These are phyloP conservation scores for Sporodiniella umbellata DNA, from an alignment of 371 early-diverging fungal genomes.

Conservation along the genomic window DNA sequence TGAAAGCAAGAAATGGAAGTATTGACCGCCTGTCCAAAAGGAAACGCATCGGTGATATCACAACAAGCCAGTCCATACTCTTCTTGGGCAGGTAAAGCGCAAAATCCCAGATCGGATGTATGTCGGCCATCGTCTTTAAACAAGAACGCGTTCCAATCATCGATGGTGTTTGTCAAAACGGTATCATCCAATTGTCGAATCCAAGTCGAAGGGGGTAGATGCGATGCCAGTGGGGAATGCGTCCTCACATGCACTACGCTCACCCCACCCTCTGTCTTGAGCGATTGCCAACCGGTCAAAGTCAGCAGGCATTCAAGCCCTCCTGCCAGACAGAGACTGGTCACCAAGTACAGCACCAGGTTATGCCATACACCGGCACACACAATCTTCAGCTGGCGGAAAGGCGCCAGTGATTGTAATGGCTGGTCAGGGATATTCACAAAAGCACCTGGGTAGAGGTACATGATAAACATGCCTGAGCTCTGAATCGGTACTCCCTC, in stretches of 20 bases:
- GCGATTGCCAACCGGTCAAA: slow-evolving; percentile 50
- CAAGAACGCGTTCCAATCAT: slow-evolving; percentile 50
- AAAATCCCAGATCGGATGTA: slow-evolving; percentile 32
- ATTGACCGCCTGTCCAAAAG: slow-evolving; percentile 53
- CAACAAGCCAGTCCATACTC: slow-evolving; percentile 43
- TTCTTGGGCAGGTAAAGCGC: slow-evolving; percentile 20
- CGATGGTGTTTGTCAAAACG: slow-evolving; percentile 35
- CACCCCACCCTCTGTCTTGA: slow-evolving; percentile 54
- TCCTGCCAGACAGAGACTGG: slow-evolving; percentile 48
- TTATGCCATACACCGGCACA: slow-evolving; percentile 91
- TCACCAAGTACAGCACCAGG: slow-evolving; percentile 48
- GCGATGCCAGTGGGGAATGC: slow-evolving; percentile 50
- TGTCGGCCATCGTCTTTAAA: slow-evolving; percentile 26
- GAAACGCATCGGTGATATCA: slow-evolving; percentile 40
- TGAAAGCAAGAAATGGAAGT: slow-evolving; percentile 50
- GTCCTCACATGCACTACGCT: slow-evolving; percentile 58
- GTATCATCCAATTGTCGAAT: slow-evolving; percentile 54
- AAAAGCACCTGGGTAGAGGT: slow-evolving; percentile 85
- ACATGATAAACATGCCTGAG: slow-evolving; percentile 70
- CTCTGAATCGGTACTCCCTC: slow-evolving; percentile 61
- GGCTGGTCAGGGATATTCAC: slow-evolving; percentile 66
- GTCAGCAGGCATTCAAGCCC: slow-evolving; percentile 44
- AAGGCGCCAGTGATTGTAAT: slow-evolving; percentile 43
- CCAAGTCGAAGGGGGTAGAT: slow-evolving; percentile 46
- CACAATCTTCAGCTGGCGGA: slow-evolving; percentile 61